phyloP scores from a whole-genome alignment of 371 early-diverging fungal genomes.

The Mucor circinelloides region DNA sequence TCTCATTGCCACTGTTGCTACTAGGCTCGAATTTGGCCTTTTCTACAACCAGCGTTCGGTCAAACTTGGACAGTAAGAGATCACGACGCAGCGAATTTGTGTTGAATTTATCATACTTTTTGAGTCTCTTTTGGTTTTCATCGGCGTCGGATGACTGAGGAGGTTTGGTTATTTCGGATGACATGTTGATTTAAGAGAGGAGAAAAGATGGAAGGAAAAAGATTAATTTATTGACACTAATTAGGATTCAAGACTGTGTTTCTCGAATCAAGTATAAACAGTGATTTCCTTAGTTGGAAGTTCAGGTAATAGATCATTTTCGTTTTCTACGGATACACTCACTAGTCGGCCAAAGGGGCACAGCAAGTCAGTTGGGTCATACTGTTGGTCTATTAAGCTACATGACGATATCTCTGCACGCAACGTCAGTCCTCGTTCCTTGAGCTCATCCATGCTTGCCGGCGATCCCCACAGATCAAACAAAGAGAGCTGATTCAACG shows the following conservation, averaged over 20 bases:
- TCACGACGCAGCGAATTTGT: conserved; percentile 25
- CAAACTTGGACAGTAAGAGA: conserved; percentile 25
- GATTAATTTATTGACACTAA: neutral
- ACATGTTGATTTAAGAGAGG: neutral
- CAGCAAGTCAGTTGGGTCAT: conserved; percentile 50
- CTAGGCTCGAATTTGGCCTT: conserved; percentile 29
- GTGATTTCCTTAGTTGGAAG: conserved; percentile 33
- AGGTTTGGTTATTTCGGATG: neutral
- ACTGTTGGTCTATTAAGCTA: conserved; percentile 16
- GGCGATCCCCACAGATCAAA: conserved; percentile 58
- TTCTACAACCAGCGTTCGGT: conserved; percentile 42
- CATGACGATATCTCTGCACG: conserved; percentile 59
- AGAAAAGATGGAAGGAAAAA: neutral
- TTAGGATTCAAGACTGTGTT: neutral
- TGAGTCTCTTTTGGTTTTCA: neutral
- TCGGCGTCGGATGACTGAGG: neutral
- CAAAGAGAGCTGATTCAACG: conserved; percentile 43
- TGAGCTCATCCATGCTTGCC: conserved; percentile 32
- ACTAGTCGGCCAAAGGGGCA: conserved; percentile 46
- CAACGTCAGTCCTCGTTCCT: conserved; percentile 44
- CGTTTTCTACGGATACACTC: conserved; percentile 31
- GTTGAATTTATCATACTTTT: neutral
- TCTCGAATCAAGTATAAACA: conserved; percentile 21
- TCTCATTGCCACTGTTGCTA: neutral
- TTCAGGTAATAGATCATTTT: conserved; percentile 35